phyloP scores from a whole-genome alignment of 2,329 filamentous ascomycete species.

The Didymella keratinophila region DNA sequence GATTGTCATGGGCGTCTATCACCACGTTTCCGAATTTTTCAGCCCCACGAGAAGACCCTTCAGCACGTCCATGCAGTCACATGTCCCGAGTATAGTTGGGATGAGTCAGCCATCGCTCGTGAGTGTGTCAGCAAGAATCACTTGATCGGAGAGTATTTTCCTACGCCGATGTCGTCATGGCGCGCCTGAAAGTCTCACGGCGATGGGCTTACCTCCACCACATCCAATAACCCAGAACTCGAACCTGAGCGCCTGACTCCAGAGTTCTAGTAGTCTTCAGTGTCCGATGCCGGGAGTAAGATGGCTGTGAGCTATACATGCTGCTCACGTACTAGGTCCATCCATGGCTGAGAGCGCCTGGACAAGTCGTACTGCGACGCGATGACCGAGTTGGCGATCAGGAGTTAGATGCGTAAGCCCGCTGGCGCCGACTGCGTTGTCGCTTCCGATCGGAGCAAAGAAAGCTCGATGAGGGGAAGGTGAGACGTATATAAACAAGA shows the following conservation, averaged over 20 bases:
- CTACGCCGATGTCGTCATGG: neutral
- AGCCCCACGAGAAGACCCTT: too few species aligned
- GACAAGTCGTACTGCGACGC: too few species aligned
- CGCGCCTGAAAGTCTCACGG: neutral
- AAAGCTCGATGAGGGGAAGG: neutral
- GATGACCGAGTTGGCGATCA: neutral
- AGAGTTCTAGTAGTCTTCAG: neutral
- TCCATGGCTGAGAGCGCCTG: neutral
- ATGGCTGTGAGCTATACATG: neutral
- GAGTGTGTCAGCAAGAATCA: neutral
- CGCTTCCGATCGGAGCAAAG: neutral
- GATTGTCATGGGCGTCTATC: too few species aligned
- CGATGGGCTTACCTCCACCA: slow-evolving; percentile 3
- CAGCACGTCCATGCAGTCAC: neutral
- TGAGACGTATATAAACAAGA: neutral
- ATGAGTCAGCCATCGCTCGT: neutral
- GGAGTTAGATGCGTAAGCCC: slow-evolving; percentile 2
- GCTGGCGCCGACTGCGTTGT: neutral
- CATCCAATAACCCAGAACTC: neutral
- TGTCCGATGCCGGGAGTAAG: neutral
- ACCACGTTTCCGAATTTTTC: too few species aligned
- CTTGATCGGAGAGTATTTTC: neutral
- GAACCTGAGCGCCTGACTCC: neutral
- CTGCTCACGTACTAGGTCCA: neutral
- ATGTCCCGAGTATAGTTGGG: neutral